Evolutionary conservation across 2,329 filamentous ascomycete species (phyloP).

Genomic region (Aspergillus uvarum): DNA sequence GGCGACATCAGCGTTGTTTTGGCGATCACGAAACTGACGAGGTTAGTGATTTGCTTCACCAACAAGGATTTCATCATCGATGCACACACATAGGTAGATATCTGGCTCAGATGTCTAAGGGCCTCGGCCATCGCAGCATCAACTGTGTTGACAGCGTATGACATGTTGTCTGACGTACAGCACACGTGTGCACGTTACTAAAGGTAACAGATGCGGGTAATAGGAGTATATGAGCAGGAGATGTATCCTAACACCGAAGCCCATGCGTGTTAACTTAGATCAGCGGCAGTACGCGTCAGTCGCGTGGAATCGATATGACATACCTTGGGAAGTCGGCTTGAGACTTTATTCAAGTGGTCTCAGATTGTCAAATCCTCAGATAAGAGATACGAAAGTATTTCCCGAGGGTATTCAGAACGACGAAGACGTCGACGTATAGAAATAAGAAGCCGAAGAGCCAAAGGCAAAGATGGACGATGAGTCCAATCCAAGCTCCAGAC

Average conservation of each 20-base stretch:
- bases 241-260: not conserved
- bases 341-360: slow-evolving; percentile 1
- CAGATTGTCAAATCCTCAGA: not conserved
- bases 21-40: slow-evolving; percentile 30
- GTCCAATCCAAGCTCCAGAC: not conserved
- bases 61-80: slow-evolving; percentile 1
- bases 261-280: not conserved
- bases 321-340: slow-evolving; percentile 7
- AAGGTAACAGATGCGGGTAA: not conserved
- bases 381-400: not conserved
- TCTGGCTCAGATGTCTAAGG: slow-evolving; percentile 26
- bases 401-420: not conserved
- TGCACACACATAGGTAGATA: slow-evolving; percentile 29
- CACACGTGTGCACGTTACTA: not conserved
- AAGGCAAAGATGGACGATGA: not conserved
- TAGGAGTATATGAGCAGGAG: not conserved
- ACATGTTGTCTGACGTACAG: slow-evolving; percentile 14
- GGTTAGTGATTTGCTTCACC: not conserved
- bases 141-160: slow-evolving; percentile 15
- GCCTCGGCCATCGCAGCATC: slow-evolving; percentile 33
- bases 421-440: not conserved
- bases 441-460: not conserved
- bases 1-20: slow-evolving; percentile 30
- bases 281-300: not conserved
- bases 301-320: not conserved